Base-by-base conservation (phyloP, 192 early-diverging fungal genomes). In the Coemansia sp. region DNA sequence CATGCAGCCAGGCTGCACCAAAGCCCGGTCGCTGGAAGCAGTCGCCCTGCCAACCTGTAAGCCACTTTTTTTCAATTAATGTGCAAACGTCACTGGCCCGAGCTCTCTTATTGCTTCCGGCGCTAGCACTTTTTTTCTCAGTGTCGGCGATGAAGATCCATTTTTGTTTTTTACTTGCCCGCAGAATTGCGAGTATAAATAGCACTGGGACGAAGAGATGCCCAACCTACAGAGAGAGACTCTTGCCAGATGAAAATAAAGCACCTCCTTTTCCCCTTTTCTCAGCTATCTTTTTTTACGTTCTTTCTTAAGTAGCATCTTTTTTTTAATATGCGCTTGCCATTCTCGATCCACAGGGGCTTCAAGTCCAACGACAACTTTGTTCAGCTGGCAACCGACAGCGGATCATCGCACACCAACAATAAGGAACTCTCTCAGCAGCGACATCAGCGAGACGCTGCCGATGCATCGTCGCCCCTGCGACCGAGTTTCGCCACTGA, bases 281-380 rank as follows among this genome's bases (percentile, higher is more conserved):
- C n/a, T 35, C 29, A 12, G n/a, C 31, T 35, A n/a, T 56, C 17
- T 56, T 27, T 27, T 15, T n/a, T n/a, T n/a, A n/a, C n/a, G n/a
- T n/a, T n/a, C n/a, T n/a, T n/a, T n/a, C n/a, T n/a, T n/a, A n/a
- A n/a, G 8, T 54, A 32, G 5, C n/a, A 35, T 19, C 31, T n/a
- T n/a, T n/a, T n/a, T n/a, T n/a, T n/a, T n/a, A n/a, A n/a, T n/a
- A 79, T 79, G 77, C 71, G 77, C 15, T 61, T 79, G 25, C 77
- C 77, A 53, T 81, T 81, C 40, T 62, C 66, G 15, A 60, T 65
- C 31, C 64, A 75, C 45, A 57, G 42, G 20, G 46, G 59, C 19
- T 67, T 67, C 66, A 71, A 73, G 63, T 76, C 79, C 45, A 70
- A 22, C 53, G 73, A 76, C 43, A 64, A 66, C 66, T 81, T 81